Evolutionary conservation across 2,329 filamentous ascomycete species (phyloP), one percentile per base, ranked within the genome.

Genomic region (Diaporthe ampelina): DNA sequence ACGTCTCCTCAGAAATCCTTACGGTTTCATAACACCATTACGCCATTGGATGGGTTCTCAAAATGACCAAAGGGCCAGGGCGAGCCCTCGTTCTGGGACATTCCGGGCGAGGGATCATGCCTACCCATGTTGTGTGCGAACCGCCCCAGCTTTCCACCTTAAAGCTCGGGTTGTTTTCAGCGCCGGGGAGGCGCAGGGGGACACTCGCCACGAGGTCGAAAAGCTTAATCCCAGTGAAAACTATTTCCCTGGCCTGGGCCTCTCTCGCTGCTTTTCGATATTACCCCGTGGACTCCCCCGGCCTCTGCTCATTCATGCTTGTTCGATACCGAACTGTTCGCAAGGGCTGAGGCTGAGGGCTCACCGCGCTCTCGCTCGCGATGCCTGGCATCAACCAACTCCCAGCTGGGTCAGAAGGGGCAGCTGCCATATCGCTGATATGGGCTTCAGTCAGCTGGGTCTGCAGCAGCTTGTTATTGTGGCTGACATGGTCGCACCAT

Each of bases 401-500:
- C 11, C 74, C 74, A 35, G 54, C 74, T 40, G 74, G 74, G n/a
- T 59, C 74, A 50, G 74, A 75, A 37, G 70, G 65, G 26, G 74
- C 74, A 37, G 74, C 74, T 10, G 74, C 67, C 7, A 58, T 74
- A 21, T 75, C 74, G 10, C 32, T 75, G 35, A 72, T 48, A 48
- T 75, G 74, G 74, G 74, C 72, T 29, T 48, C 43, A 11, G 13
- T 56, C 4, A 75, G 74, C 35, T 75, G 67, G 74, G 29, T 74
- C 37, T 76, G 73, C 65, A 74, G 73, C 65, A 56, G 70, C 61
- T 17, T 76, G 48, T 48, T 79, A 32, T 68, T 80, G 24, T 79
- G 79, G 79, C 72, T 80, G 43, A 79, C 79, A 3, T 79, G 77
- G 77, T 59, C 74, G 26, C 78, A 79, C 45, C 74, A 79, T 26